phyloP scores from a whole-genome alignment of 768 basidiomycete genomes.

The Saitozyma podzolica region DNA sequence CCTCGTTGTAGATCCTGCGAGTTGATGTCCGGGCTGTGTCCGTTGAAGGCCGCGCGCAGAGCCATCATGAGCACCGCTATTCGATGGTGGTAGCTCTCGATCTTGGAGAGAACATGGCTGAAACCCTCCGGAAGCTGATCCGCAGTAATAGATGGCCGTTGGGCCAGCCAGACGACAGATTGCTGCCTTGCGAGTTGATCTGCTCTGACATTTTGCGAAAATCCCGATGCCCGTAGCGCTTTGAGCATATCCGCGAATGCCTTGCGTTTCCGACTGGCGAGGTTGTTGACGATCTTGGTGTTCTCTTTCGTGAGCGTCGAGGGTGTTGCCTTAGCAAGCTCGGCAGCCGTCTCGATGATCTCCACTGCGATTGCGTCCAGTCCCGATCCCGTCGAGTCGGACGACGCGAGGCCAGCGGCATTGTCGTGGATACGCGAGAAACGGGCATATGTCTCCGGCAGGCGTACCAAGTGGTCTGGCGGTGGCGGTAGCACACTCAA shows the following conservation, averaged over 20 bases:
- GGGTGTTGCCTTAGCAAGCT: slow-evolving; percentile 53
- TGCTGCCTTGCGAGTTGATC: slow-evolving; percentile 61
- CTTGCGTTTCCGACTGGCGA: slow-evolving; percentile 79
- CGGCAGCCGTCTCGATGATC: slow-evolving; percentile 57
- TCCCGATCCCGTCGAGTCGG: slow-evolving; percentile 6
- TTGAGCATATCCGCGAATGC: slow-evolving; percentile 89
- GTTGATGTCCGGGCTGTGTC: slow-evolving; percentile 77
- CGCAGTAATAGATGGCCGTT: slow-evolving; percentile 18
- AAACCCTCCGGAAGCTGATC: slow-evolving; percentile 12
- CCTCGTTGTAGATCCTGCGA: slow-evolving; percentile 86
- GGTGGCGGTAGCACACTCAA: background rate
- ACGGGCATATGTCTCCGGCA: slow-evolving; percentile 56
- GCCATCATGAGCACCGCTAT: slow-evolving; percentile 66
- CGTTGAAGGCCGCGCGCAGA: slow-evolving; percentile 63
- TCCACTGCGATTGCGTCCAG: slow-evolving; percentile 65
- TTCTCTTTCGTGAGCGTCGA: slow-evolving; percentile 58
- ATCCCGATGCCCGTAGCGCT: slow-evolving; percentile 76
- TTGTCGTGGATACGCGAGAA: slow-evolving; percentile 57
- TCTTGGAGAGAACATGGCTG: slow-evolving; percentile 9
- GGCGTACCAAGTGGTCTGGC: slow-evolving; percentile 24
- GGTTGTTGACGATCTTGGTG: slow-evolving; percentile 62
- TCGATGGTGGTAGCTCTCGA: slow-evolving; percentile 53
- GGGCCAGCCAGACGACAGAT: slow-evolving; percentile 31
- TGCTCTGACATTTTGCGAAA: slow-evolving; percentile 70
- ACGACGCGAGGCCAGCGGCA: slow-evolving; percentile 47